A percentile compares a stretch with the other conserved stretches of the same genome.
These are phyloP conservation scores for Cicer arietinum DNA, from an alignment of 306 rosid species.

Conservation along the genomic window DNA sequence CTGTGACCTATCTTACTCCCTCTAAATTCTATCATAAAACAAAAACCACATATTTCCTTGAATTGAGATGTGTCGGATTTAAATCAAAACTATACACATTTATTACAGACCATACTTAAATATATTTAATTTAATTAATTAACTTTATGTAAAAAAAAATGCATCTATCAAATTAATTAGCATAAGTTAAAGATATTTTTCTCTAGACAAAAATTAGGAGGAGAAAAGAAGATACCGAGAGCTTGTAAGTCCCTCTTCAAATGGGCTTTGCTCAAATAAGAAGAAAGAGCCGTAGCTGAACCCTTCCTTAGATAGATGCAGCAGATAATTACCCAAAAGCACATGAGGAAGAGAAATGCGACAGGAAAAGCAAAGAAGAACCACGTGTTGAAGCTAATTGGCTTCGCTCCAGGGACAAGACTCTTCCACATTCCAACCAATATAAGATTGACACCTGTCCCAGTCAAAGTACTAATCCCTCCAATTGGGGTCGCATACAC, in stretches of 20 bases:
- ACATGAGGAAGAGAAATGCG: slow-evolving; percentile 56
- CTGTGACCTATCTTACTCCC: neutral
- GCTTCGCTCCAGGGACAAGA: slow-evolving; percentile 59
- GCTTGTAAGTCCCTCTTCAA: slow-evolving; percentile 72
- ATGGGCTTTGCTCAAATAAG: slow-evolving; percentile 65
- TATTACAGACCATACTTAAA: no score
- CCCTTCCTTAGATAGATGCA: slow-evolving; percentile 56
- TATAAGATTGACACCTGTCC: slow-evolving; percentile 88
- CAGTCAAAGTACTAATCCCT: slow-evolving; percentile 80
- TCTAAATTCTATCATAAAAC: no score
- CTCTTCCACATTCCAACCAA: slow-evolving; percentile 86
- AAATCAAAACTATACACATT: no score
- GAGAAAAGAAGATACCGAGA: slow-evolving; percentile 45
- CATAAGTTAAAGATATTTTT: no score
- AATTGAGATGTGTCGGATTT: no score
- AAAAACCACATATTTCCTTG: no score
- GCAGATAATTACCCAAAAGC: slow-evolving; percentile 67
- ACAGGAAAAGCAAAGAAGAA: slow-evolving; percentile 68
- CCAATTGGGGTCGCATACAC: slow-evolving; percentile 67
- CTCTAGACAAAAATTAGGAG: no score
- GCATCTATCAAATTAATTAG: no score
- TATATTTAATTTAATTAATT: no score
- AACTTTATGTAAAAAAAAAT: no score
- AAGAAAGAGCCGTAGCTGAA: slow-evolving; percentile 54
- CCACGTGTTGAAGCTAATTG: slow-evolving; percentile 80